A percentile compares a stretch with the other conserved stretches of the same genome.
phyloP scores from a whole-genome alignment of 176 grass and related monocot species.

The Musa schizocarpa region DNA sequence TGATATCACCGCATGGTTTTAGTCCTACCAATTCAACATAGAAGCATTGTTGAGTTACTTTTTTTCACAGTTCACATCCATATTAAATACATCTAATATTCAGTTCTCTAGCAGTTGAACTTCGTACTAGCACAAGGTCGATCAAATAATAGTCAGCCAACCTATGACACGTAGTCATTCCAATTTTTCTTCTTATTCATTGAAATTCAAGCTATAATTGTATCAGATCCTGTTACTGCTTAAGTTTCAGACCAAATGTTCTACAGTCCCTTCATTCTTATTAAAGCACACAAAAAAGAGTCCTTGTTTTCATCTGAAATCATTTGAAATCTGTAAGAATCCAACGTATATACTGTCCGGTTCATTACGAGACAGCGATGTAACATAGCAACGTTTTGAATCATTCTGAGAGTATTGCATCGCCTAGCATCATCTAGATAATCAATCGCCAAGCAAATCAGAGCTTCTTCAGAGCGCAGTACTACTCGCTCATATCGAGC shows the following conservation, averaged over 20 bases:
- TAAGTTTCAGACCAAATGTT: neutral
- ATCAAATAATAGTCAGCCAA: too few relatives aligned
- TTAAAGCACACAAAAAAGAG: neutral
- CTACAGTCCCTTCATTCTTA: neutral
- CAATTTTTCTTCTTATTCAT: neutral
- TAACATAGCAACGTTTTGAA: neutral
- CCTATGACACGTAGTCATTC: neutral
- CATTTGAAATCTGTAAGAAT: neutral
- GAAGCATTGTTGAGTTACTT: too few relatives aligned
- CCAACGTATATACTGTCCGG: neutral
- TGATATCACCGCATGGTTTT: too few relatives aligned
- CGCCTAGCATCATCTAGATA: too few relatives aligned
- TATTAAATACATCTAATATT: too few relatives aligned
- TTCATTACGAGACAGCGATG: neutral
- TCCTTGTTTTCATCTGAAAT: neutral
- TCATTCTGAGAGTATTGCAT: neutral
- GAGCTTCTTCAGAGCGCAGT: neutral
- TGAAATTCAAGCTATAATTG: neutral
- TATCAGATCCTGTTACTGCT: neutral
- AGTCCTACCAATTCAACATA: too few relatives aligned
- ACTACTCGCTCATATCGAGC: neutral
- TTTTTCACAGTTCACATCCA: too few relatives aligned
- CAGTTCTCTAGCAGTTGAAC: too few relatives aligned
- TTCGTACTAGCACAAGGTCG: too few relatives aligned
- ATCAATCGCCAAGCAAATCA: neutral